Base-by-base conservation (phyloP, 2,329 filamentous ascomycete genomes). In the Davidsoniella eucalypti region DNA sequence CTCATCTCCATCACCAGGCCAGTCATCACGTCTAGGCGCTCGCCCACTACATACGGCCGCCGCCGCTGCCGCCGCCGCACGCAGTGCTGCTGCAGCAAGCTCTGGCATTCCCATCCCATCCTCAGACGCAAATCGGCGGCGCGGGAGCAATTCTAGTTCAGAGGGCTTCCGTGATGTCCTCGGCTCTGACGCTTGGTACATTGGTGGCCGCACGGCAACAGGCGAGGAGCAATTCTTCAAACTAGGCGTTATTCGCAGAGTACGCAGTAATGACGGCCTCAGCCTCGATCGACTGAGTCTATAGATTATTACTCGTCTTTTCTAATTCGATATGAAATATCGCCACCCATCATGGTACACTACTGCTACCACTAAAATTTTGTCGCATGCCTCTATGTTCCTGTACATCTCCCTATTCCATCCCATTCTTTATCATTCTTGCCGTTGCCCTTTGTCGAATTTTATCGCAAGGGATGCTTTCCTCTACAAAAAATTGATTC, bases 161-260 rank as follows among this genome's bases (percentile, higher is more conserved):
- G 84, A 87, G 59, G 84, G 83, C 1, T 87, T 87, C 62, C 69
- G 82, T 48, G 83, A 87, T 54, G 80, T 79, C 36, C 64, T 78
- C 45, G 82, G 80, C 2, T 74, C 76, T 1, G 84, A 88, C 56
- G 87, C 84, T 65, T 86, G 83, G 81, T 88, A 87, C 59, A 84
- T 88, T 50, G 84, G 84, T 18, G 84, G 84, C 5, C 69, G 82
- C 59, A 87, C 83, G 25, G 82, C 83, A 1, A 72, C 67, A 1
- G 84, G 84, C n/a, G 84, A 88, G 59, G 84, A 88, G 61, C 76
- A 76, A 59, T 87, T 86, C 66, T 88, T 87, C 64, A 86, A 86
- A 66, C 67, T 88, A 42, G 83, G 82, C 41, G 83, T 88, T 56
- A 78, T 88, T 45, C 75, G 79, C 61, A 68, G 82, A 50, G 78